Evolutionary conservation across 2,329 filamentous ascomycete genomes (phyloP).

Genomic region (Chaetoscypha palmicola): DNA sequence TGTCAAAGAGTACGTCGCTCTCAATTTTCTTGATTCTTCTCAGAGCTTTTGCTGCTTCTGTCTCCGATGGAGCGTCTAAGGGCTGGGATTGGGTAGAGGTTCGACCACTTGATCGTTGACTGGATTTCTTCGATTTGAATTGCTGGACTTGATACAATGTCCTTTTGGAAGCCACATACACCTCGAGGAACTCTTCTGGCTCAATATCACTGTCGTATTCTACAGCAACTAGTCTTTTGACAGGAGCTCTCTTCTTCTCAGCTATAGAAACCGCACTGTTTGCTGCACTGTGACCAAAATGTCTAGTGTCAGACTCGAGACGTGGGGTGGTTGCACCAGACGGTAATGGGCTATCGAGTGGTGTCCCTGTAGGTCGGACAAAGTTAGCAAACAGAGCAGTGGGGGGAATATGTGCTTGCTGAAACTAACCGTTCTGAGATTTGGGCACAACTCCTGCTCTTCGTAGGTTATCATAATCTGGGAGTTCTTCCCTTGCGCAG

Average conservation of each 20-base stretch:
- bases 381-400: conserved; percentile 10
- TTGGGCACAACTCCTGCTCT: conserved; percentile 22
- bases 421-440: conserved; percentile 27
- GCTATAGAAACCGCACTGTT: conserved; percentile 7
- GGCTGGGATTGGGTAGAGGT: conserved; percentile 11
- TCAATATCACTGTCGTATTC: conserved; percentile 65
- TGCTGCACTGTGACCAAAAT: conserved; percentile 15
- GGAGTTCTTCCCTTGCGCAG: conserved; percentile 60
- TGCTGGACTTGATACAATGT: conserved; percentile 58
- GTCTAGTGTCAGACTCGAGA: conserved; percentile 26
- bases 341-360: conserved; percentile 26
- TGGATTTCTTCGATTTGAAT: conserved; percentile 37
- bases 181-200: conserved; percentile 65
- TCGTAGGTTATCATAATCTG: conserved; percentile 55
- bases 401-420: neutral
- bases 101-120: conserved; percentile 10
- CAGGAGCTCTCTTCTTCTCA: conserved; percentile 16
- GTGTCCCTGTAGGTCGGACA: conserved; percentile 23
- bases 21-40: conserved; percentile 73
- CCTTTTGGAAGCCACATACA: conserved; percentile 69
- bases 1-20: conserved; percentile 70
- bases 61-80: conserved; percentile 13
- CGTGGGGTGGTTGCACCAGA: conserved; percentile 30
- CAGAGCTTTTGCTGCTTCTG: conserved; percentile 55
- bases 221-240: conserved; percentile 28